Evolutionary conservation across 2,329 filamentous ascomycete species (phyloP).

Genomic region (Metarhizium robertsii): DNA sequence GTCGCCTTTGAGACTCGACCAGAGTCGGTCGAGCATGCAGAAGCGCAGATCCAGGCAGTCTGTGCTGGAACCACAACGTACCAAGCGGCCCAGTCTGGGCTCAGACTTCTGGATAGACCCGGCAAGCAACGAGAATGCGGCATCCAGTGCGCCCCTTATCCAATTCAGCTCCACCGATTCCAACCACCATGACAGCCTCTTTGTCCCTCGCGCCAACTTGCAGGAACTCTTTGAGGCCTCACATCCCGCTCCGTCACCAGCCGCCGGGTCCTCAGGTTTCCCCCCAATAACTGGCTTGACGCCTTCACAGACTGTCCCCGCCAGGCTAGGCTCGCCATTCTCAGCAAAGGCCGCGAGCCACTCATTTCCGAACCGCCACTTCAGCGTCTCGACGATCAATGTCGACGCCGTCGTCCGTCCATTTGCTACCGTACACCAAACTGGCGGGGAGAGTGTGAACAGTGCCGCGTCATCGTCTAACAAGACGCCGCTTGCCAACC

Average conservation of each 20-base stretch:
- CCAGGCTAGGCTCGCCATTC: constrained; percentile 52
- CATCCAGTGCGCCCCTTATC: constrained; percentile 13
- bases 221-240: constrained; percentile 29
- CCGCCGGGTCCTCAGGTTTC: not conserved
- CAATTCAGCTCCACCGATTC: constrained; percentile 26
- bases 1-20: constrained; percentile 42
- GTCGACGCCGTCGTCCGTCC: constrained; percentile 36
- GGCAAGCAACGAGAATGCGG: constrained; percentile 15
- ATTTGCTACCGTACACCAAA: constrained; percentile 48
- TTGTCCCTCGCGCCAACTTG: constrained; percentile 33
- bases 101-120: constrained; percentile 45
- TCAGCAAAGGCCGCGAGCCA: constrained; percentile 39
- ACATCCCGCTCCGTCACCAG: constrained; percentile 8
- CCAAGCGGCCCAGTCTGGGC: constrained; percentile 44
- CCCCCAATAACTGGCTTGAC: constrained; percentile 11
- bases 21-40: constrained; percentile 43
- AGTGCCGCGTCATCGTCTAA: constrained; percentile 17
- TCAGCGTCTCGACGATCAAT: constrained; percentile 36
- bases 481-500: constrained; percentile 36
- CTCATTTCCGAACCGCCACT: constrained; percentile 51
- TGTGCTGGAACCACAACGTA: constrained; percentile 35
- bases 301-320: constrained; percentile 25
- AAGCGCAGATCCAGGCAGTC: constrained; percentile 43
- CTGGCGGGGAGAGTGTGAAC: constrained; percentile 20
- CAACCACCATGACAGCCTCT: constrained; percentile 25